phyloP scores from a whole-genome alignment of 768 basidiomycete genomes.

The Hygrophorus russula region DNA sequence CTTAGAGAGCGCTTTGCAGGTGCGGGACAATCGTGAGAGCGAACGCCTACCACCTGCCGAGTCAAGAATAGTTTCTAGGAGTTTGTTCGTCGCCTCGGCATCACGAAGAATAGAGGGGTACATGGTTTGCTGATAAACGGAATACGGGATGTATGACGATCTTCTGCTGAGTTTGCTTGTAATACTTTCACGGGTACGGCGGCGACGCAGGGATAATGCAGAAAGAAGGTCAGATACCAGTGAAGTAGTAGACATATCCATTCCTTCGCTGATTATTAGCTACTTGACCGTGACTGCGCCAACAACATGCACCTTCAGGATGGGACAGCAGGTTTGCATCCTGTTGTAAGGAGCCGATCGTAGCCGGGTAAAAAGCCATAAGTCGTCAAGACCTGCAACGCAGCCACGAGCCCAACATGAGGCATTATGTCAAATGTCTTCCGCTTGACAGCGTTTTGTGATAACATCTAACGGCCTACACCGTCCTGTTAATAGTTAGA shows the following conservation, averaged over 20 bases:
- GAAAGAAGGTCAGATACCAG: constrained; percentile 25
- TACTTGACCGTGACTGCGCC: constrained; percentile 30
- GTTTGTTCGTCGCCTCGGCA: constrained; percentile 41
- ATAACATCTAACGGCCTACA: too few species aligned
- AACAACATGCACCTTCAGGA: constrained; percentile 28
- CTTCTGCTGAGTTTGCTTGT: constrained; percentile 9
- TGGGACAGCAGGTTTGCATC: constrained; percentile 2
- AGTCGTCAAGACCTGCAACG: background rate
- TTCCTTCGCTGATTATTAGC: constrained; percentile 17
- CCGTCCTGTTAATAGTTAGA: too few species aligned
- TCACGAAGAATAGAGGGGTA: constrained; percentile 49
- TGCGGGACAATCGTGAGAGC: constrained; percentile 61
- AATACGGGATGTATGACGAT: constrained; percentile 28
- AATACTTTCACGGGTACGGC: constrained; percentile 19
- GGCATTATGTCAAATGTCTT: background rate
- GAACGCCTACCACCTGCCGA: constrained; percentile 55
- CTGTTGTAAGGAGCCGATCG: background rate
- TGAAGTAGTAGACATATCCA: constrained; percentile 24
- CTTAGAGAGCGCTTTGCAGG: constrained; percentile 63
- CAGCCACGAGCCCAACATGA: background rate
- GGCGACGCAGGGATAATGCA: constrained; percentile 21
- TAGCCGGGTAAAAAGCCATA: constrained; percentile 1
- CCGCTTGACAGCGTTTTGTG: too few species aligned
- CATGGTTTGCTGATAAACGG: constrained; percentile 39
- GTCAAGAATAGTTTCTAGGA: constrained; percentile 36